Evolutionary conservation across 2,329 filamentous ascomycete genomes (phyloP).

Genomic region (Colletotrichum agaves): DNA sequence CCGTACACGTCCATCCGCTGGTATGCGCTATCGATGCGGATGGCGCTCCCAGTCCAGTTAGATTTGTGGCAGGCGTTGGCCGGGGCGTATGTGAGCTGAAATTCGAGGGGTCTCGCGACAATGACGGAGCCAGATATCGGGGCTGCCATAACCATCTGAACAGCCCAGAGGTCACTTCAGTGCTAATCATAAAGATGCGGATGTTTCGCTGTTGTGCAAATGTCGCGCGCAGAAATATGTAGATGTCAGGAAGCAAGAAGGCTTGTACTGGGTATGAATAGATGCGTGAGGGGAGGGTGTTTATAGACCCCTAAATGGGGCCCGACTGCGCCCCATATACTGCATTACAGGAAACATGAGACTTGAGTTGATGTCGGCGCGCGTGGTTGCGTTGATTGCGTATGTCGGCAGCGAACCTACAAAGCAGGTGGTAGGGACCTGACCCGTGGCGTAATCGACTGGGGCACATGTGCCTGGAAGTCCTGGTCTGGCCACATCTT

Average conservation of each 20-base stretch:
- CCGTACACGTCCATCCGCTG: conserved; percentile 49
- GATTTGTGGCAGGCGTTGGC: conserved; percentile 41
- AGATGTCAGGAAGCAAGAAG: no score
- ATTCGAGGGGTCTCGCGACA: conserved; percentile 46
- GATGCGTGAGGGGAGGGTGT: no score
- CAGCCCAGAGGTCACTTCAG: conserved; percentile 54
- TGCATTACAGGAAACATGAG: no score
- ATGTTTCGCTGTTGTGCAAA: conserved; percentile 44
- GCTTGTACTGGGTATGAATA: no score
- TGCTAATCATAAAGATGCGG: conserved; percentile 54
- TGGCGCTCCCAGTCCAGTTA: conserved; percentile 46
- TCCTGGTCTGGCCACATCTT: conserved; percentile 43
- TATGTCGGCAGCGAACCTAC: conserved; percentile 41
- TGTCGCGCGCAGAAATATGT: no score
- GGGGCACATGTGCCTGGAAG: conserved; percentile 44
- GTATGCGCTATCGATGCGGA: conserved; percentile 49
- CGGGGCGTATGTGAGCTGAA: conserved; percentile 41
- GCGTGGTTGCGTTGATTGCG: conserved; percentile 41
- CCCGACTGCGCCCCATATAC: no score
- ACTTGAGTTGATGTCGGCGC: conserved; percentile 37
- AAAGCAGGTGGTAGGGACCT: conserved; percentile 36
- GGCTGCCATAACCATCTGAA: conserved; percentile 45
- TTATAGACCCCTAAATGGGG: no score
- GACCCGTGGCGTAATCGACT: conserved; percentile 39
- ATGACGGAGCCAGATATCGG: conserved; percentile 48